Evolutionary conservation across 768 basidiomycete species (phyloP).

Genomic region (Termitomyces sp.): DNA sequence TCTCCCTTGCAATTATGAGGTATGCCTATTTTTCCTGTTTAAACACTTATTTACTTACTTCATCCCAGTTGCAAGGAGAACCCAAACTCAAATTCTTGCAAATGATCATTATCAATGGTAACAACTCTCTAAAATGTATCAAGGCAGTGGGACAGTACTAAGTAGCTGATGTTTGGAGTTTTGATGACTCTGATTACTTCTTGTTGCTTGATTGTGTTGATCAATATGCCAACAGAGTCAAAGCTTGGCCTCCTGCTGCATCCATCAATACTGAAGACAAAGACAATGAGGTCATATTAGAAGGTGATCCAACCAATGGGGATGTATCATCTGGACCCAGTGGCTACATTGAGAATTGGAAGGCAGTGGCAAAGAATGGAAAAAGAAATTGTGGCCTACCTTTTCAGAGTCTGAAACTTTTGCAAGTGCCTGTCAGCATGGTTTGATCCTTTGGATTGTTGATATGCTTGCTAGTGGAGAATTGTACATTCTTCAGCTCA

Average conservation of each 20-base stretch:
- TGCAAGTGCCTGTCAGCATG: constrained; percentile 27
- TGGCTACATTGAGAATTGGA: constrained; percentile 26
- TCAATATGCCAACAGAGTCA: no score
- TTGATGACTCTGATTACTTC: no score
- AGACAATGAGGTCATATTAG: neutral
- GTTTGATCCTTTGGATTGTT: constrained; percentile 20
- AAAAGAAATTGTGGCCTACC: constrained; percentile 29
- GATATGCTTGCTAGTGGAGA: constrained; percentile 25
- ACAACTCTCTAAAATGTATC: no score
- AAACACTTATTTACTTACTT: no score
- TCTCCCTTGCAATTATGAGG: no score
- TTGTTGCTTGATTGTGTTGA: no score
- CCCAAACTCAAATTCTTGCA: no score
- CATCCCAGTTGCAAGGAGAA: no score
- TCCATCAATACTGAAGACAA: neutral
- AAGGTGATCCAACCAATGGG: constrained; percentile 7
- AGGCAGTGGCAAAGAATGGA: constrained; percentile 20
- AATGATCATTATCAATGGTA: no score
- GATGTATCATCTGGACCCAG: neutral
- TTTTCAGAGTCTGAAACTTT: constrained; percentile 35
- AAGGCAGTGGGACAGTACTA: no score
- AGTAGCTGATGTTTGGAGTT: constrained; percentile 13
- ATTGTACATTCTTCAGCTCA: neutral
- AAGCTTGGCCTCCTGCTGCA: neutral
- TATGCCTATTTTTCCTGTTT: no score